Evolutionary conservation across 140 eudicot genomes (phyloP).

Genomic region (Bidens hawaiensis): DNA sequence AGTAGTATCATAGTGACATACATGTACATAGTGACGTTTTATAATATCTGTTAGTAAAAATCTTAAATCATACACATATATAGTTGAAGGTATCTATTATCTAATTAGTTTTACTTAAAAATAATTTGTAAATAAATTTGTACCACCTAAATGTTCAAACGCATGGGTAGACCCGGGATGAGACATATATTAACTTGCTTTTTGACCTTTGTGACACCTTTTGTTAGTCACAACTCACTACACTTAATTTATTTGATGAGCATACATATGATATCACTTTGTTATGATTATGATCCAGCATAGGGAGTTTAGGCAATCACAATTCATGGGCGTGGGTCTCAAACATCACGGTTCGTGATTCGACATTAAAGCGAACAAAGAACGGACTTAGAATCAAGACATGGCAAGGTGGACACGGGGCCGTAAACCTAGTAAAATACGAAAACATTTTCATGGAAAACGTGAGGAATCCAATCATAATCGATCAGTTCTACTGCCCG

Average conservation of each 20-base stretch:
- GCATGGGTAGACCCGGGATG: too few species aligned
- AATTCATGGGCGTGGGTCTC: constrained; percentile 52
- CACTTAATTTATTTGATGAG: too few species aligned
- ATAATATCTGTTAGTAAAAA: too few species aligned
- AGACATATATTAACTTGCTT: too few species aligned
- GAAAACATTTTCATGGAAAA: constrained; percentile 46
- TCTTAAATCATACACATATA: too few species aligned
- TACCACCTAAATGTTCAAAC: too few species aligned
- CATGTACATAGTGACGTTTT: not conserved
- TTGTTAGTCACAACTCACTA: too few species aligned
- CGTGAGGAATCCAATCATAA: constrained; percentile 59
- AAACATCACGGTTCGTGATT: constrained; percentile 52
- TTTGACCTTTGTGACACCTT: too few species aligned
- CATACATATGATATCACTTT: not conserved
- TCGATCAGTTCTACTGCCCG: constrained; percentile 54
- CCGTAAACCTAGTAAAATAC: constrained; percentile 35
- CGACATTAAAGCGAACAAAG: constrained; percentile 38
- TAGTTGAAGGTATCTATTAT: too few species aligned
- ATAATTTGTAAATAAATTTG: too few species aligned
- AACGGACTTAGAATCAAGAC: constrained; percentile 67
- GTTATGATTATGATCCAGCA: constrained; percentile 32
- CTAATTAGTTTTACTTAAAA: too few species aligned
- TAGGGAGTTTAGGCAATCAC: constrained; percentile 61
- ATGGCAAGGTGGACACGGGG: constrained; percentile 72
- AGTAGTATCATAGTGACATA: not conserved